Percentiles rank a stretch among this genome's conserved stretches.
These are phyloP conservation scores for Schizosaccharomyces cryophilus DNA, from an alignment of 805 yeast species.

Conservation along the genomic window DNA sequence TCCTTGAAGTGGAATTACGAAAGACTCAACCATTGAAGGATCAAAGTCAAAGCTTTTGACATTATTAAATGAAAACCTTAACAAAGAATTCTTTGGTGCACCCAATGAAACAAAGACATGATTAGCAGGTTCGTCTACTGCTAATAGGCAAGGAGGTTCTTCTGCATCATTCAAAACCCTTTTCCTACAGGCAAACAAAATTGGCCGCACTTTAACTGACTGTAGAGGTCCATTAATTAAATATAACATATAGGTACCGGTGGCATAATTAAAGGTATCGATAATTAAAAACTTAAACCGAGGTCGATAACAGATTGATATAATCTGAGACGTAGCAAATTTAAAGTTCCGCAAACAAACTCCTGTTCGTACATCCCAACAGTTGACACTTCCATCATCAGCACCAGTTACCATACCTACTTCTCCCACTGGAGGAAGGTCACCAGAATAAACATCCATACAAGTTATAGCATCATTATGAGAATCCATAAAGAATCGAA, in stretches of 20 bases:
- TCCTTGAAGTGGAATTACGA: not conserved
- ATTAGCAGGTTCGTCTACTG: not conserved
- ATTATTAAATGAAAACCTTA: not conserved
- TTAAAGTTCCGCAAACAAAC: not conserved
- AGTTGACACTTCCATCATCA: not conserved
- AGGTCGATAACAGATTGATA: not conserved
- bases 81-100: not conserved
- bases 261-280: not conserved
- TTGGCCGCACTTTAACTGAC: not conserved
- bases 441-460: not conserved
- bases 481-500: not conserved
- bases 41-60: not conserved
- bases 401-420: not conserved
- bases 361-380: not conserved
- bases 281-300: not conserved
- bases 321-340: not conserved
- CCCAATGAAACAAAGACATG: not conserved
- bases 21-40: not conserved
- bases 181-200: not conserved
- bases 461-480: not conserved
- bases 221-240: not conserved
- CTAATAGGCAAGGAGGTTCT: not conserved
- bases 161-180: not conserved
- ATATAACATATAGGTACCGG: not conserved
- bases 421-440: not conserved